Evolutionary conservation across 73 alveolate genomes (phyloP).

Genomic region (Paramecium caudatum): DNA sequence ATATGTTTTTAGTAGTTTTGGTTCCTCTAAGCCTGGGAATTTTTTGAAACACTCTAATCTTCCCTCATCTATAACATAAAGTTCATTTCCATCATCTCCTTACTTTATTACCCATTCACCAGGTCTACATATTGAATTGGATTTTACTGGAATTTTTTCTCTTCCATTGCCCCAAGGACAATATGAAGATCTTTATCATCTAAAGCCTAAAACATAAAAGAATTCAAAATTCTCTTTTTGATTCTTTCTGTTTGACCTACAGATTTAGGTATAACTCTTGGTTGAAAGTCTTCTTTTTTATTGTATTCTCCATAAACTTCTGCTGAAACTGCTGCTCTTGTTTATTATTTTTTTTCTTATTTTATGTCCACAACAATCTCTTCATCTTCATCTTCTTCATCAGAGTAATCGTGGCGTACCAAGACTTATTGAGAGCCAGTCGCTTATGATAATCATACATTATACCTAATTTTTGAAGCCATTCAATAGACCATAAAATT

Average conservation of each 20-base stretch:
- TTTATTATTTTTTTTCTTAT: slow-evolving; percentile 29
- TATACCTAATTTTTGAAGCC: slow-evolving; percentile 70
- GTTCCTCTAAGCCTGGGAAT: slow-evolving; percentile 12
- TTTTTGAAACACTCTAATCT: slow-evolving; percentile 84
- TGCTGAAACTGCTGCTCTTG: slow-evolving; percentile 84
- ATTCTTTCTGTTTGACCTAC: slow-evolving; percentile 77
- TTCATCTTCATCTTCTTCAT: slow-evolving; percentile 74
- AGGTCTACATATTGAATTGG: slow-evolving; percentile 27
- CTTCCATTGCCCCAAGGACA: slow-evolving; percentile 86
- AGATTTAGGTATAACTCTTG: slow-evolving; percentile 78
- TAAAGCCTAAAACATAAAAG: slow-evolving; percentile 83
- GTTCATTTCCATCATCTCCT: slow-evolving; percentile 96
- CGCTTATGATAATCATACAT: neutral
- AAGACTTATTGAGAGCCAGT: neutral
- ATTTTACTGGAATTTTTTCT: slow-evolving; percentile 55
- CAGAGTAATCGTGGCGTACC: neutral
- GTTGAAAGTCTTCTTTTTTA: slow-evolving; percentile 83
- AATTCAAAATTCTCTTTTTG: slow-evolving; percentile 68
- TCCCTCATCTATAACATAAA: slow-evolving; percentile 93
- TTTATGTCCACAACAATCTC: slow-evolving; percentile 59
- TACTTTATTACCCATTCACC: slow-evolving; percentile 88
- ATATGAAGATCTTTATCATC: slow-evolving; percentile 80
- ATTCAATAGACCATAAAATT: slow-evolving; percentile 56
- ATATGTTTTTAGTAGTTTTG: slow-evolving; percentile 81
- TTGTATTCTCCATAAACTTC: slow-evolving; percentile 85